phyloP scores from a whole-genome alignment of 2,329 filamentous ascomycete genomes.

The Dactylella cylindrospora region DNA sequence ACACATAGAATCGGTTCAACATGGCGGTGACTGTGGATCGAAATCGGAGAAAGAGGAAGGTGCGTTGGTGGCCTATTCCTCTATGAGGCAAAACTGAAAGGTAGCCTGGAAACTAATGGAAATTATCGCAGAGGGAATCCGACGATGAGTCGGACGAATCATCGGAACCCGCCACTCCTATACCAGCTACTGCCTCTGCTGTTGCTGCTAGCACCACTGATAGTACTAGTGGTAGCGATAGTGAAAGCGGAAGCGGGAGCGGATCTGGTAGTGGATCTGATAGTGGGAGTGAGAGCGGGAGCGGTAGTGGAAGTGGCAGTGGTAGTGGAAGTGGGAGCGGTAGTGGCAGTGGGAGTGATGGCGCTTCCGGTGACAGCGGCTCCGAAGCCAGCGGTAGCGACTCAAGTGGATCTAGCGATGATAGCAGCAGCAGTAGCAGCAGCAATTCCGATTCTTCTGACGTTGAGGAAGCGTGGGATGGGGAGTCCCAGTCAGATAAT shows the following conservation, averaged over 20 bases:
- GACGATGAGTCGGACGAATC: constrained; percentile 42
- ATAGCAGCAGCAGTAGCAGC: constrained; percentile 24
- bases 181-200: constrained; percentile 7
- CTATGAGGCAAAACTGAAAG: no score
- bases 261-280: constrained; percentile 4
- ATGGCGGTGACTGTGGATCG: constrained; percentile 26
- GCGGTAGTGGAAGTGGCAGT: constrained; percentile 12
- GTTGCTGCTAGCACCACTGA: constrained; percentile 22
- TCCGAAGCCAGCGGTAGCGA: constrained; percentile 14
- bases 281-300: constrained; percentile 24
- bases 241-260: constrained; percentile 21
- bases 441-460: constrained; percentile 20
- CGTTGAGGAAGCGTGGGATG: constrained; percentile 33
- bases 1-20: constrained; percentile 2
- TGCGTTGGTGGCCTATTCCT: constrained; percentile 8
- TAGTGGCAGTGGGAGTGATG: constrained; percentile 13
- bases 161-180: constrained; percentile 24
- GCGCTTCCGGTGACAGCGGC: constrained; percentile 22
- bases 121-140: constrained; percentile 31
- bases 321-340: constrained; percentile 13
- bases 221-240: constrained; percentile 20
- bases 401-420: no score
- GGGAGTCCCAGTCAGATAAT: constrained; percentile 31
- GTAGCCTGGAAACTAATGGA: no score
- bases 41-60: constrained; percentile 39